These are phyloP conservation scores for Myochromella boudieri DNA, from an alignment of 768 basidiomycete species.

Conservation along the genomic window DNA sequence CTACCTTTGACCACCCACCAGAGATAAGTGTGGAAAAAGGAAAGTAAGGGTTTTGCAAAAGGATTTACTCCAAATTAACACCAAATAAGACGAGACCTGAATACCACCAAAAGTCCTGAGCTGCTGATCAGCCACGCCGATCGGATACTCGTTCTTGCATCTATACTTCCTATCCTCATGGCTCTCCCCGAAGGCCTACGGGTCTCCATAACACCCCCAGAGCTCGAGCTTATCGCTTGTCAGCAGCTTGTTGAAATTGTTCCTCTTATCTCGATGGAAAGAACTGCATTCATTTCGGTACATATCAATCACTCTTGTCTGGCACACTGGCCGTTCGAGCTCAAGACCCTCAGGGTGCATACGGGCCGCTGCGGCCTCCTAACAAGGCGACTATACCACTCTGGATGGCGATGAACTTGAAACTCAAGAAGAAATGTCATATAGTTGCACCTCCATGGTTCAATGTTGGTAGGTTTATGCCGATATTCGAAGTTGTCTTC, in stretches of 20 bases:
- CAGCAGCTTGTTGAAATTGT: constrained; percentile 85
- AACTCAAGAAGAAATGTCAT: constrained; percentile 92
- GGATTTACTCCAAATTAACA: too few relatives aligned
- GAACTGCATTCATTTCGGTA: constrained; percentile 90
- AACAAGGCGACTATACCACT: constrained; percentile 83
- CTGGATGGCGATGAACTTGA: constrained; percentile 95
- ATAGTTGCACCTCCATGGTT: constrained; percentile 93
- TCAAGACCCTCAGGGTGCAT: constrained; percentile 66
- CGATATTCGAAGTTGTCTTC: not conserved
- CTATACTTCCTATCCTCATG: constrained; percentile 43
- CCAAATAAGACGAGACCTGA: too few relatives aligned
- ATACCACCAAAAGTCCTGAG: too few relatives aligned
- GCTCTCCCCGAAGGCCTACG: constrained; percentile 74
- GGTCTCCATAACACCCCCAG: constrained; percentile 74
- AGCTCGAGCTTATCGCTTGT: constrained; percentile 86
- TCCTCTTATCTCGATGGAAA: constrained; percentile 88
- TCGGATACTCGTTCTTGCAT: not conserved
- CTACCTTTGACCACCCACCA: too few relatives aligned
- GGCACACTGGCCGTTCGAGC: constrained; percentile 13
- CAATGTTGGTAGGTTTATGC: constrained; percentile 61
- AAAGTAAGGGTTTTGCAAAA: too few relatives aligned
- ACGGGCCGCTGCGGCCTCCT: constrained; percentile 91
- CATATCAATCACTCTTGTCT: constrained; percentile 19
- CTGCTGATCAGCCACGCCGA: constrained; percentile 3
- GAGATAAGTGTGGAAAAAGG: too few relatives aligned